Percentiles rank a stretch among this genome's conserved stretches.
These are phyloP conservation scores for Polyporus arcularius DNA, from an alignment of 768 basidiomycete genomes.

Conservation along the genomic window DNA sequence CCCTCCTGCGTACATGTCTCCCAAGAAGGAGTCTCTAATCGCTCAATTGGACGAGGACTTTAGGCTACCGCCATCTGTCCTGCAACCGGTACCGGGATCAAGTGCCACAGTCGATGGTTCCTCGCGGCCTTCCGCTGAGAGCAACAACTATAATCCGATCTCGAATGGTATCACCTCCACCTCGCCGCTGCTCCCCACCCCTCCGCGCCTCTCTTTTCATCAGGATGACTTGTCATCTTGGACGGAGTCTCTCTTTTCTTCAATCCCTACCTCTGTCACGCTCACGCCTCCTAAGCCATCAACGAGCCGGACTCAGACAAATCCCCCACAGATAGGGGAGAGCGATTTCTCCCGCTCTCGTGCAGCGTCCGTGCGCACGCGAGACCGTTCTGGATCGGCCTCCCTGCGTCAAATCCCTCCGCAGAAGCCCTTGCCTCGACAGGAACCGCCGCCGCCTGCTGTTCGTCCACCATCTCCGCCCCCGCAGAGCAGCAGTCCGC, in stretches of 20 bases:
- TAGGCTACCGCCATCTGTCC: slow-evolving; percentile 17
- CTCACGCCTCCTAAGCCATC: slow-evolving; percentile 15
- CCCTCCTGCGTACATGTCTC: slow-evolving; percentile 47
- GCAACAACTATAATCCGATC: background rate
- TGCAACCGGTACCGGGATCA: background rate
- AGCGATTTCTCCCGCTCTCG: slow-evolving; percentile 3
- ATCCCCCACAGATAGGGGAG: background rate
- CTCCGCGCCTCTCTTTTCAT: slow-evolving; percentile 60
- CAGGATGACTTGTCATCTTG: slow-evolving; percentile 54
- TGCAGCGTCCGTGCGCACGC: background rate
- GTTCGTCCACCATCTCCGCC: slow-evolving; percentile 19
- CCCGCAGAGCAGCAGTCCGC: slow-evolving; percentile 16
- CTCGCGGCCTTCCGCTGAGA: slow-evolving; percentile 4
- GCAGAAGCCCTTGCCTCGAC: slow-evolving; percentile 21
- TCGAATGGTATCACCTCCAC: slow-evolving; percentile 1
- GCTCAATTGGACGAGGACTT: slow-evolving; percentile 18
- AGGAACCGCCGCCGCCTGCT: slow-evolving; percentile 15
- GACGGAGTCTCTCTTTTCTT: slow-evolving; percentile 56
- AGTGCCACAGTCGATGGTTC: background rate
- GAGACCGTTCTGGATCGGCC: background rate
- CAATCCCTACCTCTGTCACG: slow-evolving; percentile 38
- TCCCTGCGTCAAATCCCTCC: slow-evolving; percentile 19
- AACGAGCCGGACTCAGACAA: background rate
- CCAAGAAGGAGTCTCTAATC: slow-evolving; percentile 16
- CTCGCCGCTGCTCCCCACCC: slow-evolving; percentile 23